These are phyloP conservation scores for Aureobasidium leucospermi DNA, from an alignment of 2,329 filamentous ascomycete species.

Conservation along the genomic window DNA sequence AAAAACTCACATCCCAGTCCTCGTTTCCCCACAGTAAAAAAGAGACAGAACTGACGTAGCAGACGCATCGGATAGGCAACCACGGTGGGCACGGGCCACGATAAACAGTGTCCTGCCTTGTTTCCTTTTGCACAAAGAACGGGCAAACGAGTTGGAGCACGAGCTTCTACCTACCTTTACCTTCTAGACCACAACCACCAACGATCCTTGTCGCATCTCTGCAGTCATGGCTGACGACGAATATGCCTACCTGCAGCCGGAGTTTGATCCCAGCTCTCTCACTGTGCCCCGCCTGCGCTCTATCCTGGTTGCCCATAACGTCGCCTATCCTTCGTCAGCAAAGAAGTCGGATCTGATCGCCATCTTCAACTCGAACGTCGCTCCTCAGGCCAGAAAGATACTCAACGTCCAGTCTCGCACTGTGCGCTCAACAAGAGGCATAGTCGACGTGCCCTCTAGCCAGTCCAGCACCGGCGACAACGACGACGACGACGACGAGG, in stretches of 20 bases:
- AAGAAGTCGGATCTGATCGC: slow-evolving; percentile 87
- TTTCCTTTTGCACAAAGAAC: not conserved
- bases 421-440: slow-evolving; percentile 81
- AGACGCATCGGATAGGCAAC: not conserved
- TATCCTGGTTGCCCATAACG: slow-evolving; percentile 81
- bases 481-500: slow-evolving; percentile 48
- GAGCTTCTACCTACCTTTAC: not conserved
- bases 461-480: slow-evolving; percentile 56
- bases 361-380: slow-evolving; percentile 71
- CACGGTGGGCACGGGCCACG: not conserved
- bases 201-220: not conserved
- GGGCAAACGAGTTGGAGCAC: not conserved
- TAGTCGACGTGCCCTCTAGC: slow-evolving; percentile 59
- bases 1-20: not conserved
- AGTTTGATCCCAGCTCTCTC: slow-evolving; percentile 74
- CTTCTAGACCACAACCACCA: not conserved
- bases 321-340: slow-evolving; percentile 77
- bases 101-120: slow-evolving; percentile 3
- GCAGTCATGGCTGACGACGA: slow-evolving; percentile 37
- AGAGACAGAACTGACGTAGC: not conserved
- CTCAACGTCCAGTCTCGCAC: slow-evolving; percentile 68
- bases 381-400: slow-evolving; percentile 71
- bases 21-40: slow-evolving; percentile 1
- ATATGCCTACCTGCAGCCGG: slow-evolving; percentile 75
- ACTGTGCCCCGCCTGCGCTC: slow-evolving; percentile 85